Evolutionary conservation across 306 rosid genomes (phyloP).

Genomic region (Medicago lupulina): DNA sequence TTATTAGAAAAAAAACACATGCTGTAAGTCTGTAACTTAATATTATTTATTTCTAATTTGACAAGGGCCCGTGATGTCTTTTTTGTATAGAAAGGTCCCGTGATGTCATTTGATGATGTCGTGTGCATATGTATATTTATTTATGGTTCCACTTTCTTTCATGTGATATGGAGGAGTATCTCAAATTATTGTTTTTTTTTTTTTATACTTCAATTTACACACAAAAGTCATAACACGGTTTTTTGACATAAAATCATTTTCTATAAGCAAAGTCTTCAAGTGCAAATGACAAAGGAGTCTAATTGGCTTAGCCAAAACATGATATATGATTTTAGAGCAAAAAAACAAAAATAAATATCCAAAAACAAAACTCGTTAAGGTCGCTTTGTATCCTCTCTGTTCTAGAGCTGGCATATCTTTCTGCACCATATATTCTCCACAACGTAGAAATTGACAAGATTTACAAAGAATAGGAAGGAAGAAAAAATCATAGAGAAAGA

Average conservation of each 20-base stretch:
- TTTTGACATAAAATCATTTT: not conserved
- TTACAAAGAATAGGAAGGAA: not conserved
- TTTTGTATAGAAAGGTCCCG: not conserved
- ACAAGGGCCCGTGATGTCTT: slow-evolving; percentile 1
- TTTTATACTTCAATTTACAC: not conserved
- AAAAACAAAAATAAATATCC: not conserved
- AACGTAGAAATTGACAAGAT: not conserved
- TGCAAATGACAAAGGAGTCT: not conserved
- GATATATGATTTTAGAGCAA: not conserved
- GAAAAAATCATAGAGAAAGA: not conserved
- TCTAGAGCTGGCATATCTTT: not conserved
- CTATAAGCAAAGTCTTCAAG: not conserved
- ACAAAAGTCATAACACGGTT: not conserved
- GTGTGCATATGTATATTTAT: no score
- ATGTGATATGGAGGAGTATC: not conserved
- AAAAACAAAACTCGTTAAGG: not conserved
- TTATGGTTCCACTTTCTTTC: not conserved
- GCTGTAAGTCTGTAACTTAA: no score
- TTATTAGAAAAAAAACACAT: no score
- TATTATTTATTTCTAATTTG: not conserved
- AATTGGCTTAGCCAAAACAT: not conserved
- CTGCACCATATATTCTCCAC: not conserved
- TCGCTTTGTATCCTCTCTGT: slow-evolving; percentile 11
- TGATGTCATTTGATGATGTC: slow-evolving; percentile 2
- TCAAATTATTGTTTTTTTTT: no score